Base-by-base conservation (phyloP, 345 rosid genomes). In the Corchorus capsularis region DNA sequence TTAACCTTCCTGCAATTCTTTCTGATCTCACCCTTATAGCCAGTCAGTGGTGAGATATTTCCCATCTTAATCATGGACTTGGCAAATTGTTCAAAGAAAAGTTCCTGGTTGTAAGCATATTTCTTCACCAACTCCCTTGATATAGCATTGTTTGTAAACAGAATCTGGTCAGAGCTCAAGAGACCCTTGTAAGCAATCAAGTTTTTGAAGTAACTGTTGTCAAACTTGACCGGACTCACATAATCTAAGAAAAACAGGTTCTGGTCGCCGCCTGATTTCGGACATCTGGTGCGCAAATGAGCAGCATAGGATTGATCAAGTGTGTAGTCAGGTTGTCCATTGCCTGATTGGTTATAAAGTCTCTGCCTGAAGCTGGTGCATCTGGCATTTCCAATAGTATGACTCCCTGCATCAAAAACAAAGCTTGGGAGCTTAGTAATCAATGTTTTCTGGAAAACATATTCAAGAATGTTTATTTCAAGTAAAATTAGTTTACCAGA, bases 301-400 rank as follows among this genome's bases (percentile, higher is more conserved):
- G 80, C 83, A 8, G 97, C 96, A 49, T 89, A 92, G 6, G 91
- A 83, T 64, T 77, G 82, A 78, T 93, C 89, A 13, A 93, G 77
- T 39, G 90, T 92, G 86, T n/a, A 75, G 84, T 93, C 98, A 9
- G 98, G 94, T 71, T 82, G 84, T 8, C 93, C 94, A 16, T 91
- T 89, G 63, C 96, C 98, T 19, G 88, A 84, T 75, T 90, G 97
- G 63, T 92, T 89, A 90, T 93, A 95, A 12, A 95, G 86, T 69
- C 98, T 93, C 86, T 95, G 98, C 82, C 97, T 88, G 87, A 95
- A 95, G 85, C 88, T 87, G 27, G 92, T 87, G 89, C 99, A 93
- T 74, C 96, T 83, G 13, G 98, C 75, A 81, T 89, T 82, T 79
- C 99, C 99, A 0, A 93, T 95, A 9, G 97, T 93, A 84, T 95